Percentiles rank a stretch among this genome's conserved stretches.
phyloP scores from a whole-genome alignment of 352 stramenopile genomes.

The Elongisporangium anandrum region DNA sequence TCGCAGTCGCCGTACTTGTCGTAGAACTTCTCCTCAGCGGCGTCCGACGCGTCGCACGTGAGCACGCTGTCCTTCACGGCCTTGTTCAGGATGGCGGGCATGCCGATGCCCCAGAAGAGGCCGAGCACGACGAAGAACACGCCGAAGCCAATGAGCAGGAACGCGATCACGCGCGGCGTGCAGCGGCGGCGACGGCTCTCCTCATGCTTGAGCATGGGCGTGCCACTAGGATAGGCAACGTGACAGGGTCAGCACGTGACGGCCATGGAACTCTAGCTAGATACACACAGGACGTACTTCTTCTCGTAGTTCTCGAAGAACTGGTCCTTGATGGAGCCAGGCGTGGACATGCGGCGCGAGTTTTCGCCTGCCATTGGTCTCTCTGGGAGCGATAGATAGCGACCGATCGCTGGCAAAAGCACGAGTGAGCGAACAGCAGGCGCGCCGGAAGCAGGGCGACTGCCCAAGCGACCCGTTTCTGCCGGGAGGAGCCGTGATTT shows the following conservation, averaged over 20 bases:
- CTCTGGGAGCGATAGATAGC: not conserved
- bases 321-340: constrained; percentile 12
- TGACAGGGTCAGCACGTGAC: not conserved
- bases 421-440: constrained; percentile 11
- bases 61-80: constrained; percentile 33
- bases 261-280: not conserved
- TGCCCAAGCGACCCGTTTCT: not conserved
- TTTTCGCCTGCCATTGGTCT: constrained; percentile 4
- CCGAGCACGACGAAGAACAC: constrained; percentile 31
- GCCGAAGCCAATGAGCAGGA: constrained; percentile 28
- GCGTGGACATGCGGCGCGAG: constrained; percentile 9
- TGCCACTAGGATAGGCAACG: constrained; percentile 2
- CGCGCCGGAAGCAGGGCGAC: not conserved
- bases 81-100: constrained; percentile 48
- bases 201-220: constrained; percentile 24
- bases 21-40: constrained; percentile 34
- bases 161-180: constrained; percentile 26
- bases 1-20: constrained; percentile 72
- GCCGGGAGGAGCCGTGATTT: not conserved
- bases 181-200: constrained; percentile 16
- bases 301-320: constrained; percentile 18
- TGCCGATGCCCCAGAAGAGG: constrained; percentile 47
- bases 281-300: constrained; percentile 1
- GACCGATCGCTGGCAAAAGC: constrained; percentile 10
- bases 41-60: constrained; percentile 32